These are phyloP conservation scores for Ambrosia trifida DNA, from an alignment of 129 eudicot genomes.

Conservation along the genomic window DNA sequence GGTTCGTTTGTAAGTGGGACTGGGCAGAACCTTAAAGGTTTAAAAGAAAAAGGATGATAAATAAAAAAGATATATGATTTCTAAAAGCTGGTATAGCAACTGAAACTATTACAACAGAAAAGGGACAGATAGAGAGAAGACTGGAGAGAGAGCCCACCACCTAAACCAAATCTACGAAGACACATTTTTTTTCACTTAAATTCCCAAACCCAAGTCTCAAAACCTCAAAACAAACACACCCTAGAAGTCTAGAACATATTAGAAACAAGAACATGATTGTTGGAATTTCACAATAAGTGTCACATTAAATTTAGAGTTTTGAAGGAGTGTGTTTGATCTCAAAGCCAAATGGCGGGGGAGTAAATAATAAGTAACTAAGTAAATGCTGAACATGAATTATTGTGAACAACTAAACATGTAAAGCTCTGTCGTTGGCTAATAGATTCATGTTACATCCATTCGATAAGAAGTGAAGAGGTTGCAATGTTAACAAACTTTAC, in stretches of 20 bases:
- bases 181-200: not conserved
- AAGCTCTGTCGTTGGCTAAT: no score
- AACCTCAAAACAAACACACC: not conserved
- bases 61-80: not conserved
- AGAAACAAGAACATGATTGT: conserved; percentile 8
- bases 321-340: not conserved
- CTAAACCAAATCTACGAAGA: not conserved
- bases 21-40: not conserved
- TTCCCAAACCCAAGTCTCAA: not conserved
- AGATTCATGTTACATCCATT: no score
- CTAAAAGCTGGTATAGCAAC: not conserved
- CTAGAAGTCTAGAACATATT: not conserved
- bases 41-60: not conserved
- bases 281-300: not conserved
- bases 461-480: not conserved
- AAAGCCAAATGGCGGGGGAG: not conserved
- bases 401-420: not conserved
- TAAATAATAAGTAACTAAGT: not conserved
- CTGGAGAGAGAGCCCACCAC: not conserved
- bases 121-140: not conserved
- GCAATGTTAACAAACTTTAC: not conserved
- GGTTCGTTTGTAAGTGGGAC: not conserved
- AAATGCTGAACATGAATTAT: not conserved
- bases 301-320: not conserved
- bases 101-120: not conserved